Base-by-base conservation (phyloP, 2,329 filamentous ascomycete species). In the Fonsecaea multimorphosa region DNA sequence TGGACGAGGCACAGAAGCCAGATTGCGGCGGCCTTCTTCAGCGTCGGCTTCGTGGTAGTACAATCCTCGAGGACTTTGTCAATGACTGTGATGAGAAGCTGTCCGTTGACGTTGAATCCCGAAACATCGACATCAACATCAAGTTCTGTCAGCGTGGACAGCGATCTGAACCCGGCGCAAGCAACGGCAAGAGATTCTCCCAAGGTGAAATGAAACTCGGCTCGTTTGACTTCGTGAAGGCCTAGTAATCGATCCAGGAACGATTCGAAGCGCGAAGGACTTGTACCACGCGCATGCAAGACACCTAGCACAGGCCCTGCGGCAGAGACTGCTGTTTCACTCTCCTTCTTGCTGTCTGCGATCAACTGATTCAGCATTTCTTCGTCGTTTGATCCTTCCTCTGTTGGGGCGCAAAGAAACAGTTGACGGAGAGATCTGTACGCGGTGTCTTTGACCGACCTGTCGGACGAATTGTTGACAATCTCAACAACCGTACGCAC, bases 1-100 rank as follows among this genome's bases (percentile, higher is more conserved):
- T 97, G 93, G 8, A 98, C 89, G 2, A 98, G 80, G 73, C 91
- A 96, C 65, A 98, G 89, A 0, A 98, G 85, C 95, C 95, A 98
- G 72, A 99, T 96, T 0, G 93, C 93, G 0, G 93, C 94, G 2
- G 94, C 93, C 75, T 97, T 97, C 72, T 93, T 89, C 3, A 97
- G 82, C 0, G 93, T 91, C 0, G 95, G 95, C 74, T 97, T 97
- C 0, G 92, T 92, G 8, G 89, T 87, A 72, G 90, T 89, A 79
- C 91, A 95, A 73, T 95, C 90, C 1, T 81, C 80, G 54, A 98
- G 83, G 1, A 96, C 84, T 74, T 89, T 93, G 65, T 91, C 86
- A 4, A 96, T 80, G 1, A 91, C 82, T 0, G 80, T 78, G 8
- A 79, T 79, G 29, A 90, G 79, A 58, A 84, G 77, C 0, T 72